phyloP scores from a whole-genome alignment of 495 filamentous ascomycete species.

The Cercophora newfieldiana region DNA sequence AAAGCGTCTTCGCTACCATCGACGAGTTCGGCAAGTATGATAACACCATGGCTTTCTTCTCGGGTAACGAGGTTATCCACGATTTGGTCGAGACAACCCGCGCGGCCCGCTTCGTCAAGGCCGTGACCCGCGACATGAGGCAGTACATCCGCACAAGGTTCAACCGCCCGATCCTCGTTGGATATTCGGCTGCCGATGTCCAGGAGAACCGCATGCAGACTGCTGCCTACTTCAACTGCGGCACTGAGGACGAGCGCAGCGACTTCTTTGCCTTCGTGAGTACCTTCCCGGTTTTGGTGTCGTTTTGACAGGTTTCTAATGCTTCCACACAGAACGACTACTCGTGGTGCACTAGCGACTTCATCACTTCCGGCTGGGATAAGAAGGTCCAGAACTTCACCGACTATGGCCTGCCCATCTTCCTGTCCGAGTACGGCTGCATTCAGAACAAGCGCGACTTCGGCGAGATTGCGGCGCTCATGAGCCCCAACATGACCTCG shows the following conservation, averaged over 20 bases:
- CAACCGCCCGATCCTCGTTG: conserved; percentile 82
- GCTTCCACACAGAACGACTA: conserved; percentile 73
- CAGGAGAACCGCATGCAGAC: conserved; percentile 85
- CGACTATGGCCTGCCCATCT: conserved; percentile 88
- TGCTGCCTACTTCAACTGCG: conserved; percentile 95
- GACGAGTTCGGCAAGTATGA: conserved; percentile 84
- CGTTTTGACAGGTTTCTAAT: neutral
- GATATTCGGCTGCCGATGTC: conserved; percentile 91
- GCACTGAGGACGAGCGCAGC: conserved; percentile 77
- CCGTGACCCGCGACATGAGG: conserved; percentile 89
- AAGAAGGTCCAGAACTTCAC: conserved; percentile 89
- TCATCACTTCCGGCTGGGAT: conserved; percentile 78
- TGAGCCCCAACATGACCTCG: conserved; percentile 77
- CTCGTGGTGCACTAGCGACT: conserved; percentile 93
- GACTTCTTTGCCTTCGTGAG: conserved; percentile 91
- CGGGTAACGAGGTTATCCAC: conserved; percentile 97
- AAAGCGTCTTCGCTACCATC: conserved; percentile 92
- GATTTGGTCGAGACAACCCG: conserved; percentile 68
- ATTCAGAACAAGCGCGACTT: conserved; percentile 76
- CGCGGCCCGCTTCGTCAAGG: conserved; percentile 87
- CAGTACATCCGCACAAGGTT: conserved; percentile 74
- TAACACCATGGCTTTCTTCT: conserved; percentile 96
- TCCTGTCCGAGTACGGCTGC: conserved; percentile 97
- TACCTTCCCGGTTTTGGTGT: conserved; percentile 3
- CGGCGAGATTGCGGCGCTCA: conserved; percentile 76